phyloP scores from a whole-genome alignment of 2,329 filamentous ascomycete genomes.

The Penicillium sp. region DNA sequence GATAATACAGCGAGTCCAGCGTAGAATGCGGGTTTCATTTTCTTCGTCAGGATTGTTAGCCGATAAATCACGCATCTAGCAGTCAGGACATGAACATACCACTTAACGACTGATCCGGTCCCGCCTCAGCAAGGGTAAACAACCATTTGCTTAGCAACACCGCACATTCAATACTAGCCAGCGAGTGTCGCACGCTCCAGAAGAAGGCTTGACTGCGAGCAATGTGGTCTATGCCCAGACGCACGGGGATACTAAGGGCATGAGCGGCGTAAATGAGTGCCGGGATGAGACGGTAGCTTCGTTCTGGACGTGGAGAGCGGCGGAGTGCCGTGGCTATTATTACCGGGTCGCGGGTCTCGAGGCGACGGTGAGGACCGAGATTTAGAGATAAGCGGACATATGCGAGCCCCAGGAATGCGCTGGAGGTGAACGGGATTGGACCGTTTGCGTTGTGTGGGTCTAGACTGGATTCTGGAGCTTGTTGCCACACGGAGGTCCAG shows the following conservation, averaged over 20 bases:
- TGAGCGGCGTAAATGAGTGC: slow-evolving; percentile 68
- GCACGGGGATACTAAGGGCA: slow-evolving; percentile 58
- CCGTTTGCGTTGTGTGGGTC: slow-evolving; percentile 36
- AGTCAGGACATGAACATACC: slow-evolving; percentile 14
- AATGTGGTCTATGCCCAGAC: slow-evolving; percentile 38
- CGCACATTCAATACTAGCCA: slow-evolving; percentile 38
- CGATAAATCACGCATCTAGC: background rate
- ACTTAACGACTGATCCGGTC: slow-evolving; percentile 27
- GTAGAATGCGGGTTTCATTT: slow-evolving; percentile 33
- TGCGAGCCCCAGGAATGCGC: slow-evolving; percentile 31
- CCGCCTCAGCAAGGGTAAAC: slow-evolving; percentile 34
- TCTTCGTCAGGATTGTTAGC: slow-evolving; percentile 14
- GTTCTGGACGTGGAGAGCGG: slow-evolving; percentile 57
- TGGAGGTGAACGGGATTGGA: slow-evolving; percentile 36
- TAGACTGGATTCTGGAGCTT: slow-evolving; percentile 36
- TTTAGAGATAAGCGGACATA: slow-evolving; percentile 42
- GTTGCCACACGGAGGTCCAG: slow-evolving; percentile 39
- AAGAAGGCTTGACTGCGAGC: slow-evolving; percentile 38
- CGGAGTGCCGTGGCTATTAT: slow-evolving; percentile 61
- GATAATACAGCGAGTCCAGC: slow-evolving; percentile 34
- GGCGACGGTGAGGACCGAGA: slow-evolving; percentile 58
- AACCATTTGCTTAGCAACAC: slow-evolving; percentile 48
- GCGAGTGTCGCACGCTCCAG: slow-evolving; percentile 39
- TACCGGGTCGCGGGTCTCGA: slow-evolving; percentile 64
- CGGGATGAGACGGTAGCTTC: slow-evolving; percentile 59